Base-by-base conservation (phyloP, 305 asterid species). In the Plantago coronopus region DNA sequence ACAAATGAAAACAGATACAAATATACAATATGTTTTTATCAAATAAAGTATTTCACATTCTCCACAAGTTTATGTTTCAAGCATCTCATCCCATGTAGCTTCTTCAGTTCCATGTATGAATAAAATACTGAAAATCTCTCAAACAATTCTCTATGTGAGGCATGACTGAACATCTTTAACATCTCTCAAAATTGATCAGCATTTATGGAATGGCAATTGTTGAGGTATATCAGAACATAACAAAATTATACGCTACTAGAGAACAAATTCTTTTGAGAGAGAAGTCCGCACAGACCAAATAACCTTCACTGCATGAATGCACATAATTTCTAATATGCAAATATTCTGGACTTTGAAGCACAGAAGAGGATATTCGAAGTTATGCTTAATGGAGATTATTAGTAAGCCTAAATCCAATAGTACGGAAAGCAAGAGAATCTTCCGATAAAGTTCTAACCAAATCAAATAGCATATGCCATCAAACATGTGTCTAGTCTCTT, bases 1-100 rank as follows among this genome's bases (percentile, higher is more conserved):
- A 50, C 43, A 38, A 45, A 16, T 60, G 7, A 48, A 54, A 54
- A 38, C 60, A 54, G 58, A 27, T 54, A n/a, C n/a, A n/a, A n/a
- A n/a, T n/a, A n/a, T n/a, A n/a, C n/a, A 25, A 17, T 25, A 54
- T 29, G 48, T 20, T 17, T 59, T 38, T 12, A 38, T 38, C 16
- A 38, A 57, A 57, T 13, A 48, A 57, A 18, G 43, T 18, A 27
- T 18, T 23, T 67, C 14, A 38, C 19, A 59, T 38, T 29, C 63
- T 40, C 37, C 21, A 23, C 13, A n/a, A 23, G 40, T 23, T 16
- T 54, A 12, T 16, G 25, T 12, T n/a, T 27, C 14, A 20, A 27
- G 43, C 20, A 27, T 16, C 17, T n/a, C 37, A 27, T 20, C 34
- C 8, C n/a, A 50, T 20, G 16, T 12, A 9, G 29, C 14, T 23